phyloP scores from a whole-genome alignment of 768 basidiomycete genomes.

The Panaeolus papilionaceus region DNA sequence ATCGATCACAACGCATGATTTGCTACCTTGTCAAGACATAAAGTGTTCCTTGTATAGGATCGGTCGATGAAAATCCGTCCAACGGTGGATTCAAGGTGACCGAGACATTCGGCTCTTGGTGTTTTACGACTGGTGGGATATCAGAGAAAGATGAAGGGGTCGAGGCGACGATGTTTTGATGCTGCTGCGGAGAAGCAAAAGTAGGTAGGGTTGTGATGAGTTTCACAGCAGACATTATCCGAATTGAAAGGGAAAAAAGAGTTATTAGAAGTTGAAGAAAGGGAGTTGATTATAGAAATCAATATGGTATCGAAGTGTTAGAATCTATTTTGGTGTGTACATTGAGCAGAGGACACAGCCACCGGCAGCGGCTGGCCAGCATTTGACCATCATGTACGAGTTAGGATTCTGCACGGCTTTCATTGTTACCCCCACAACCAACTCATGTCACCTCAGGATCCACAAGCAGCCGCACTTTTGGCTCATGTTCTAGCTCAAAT shows the following conservation, averaged over 20 bases:
- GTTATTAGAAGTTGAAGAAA: background rate
- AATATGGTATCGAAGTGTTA: background rate
- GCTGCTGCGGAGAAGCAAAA: slow-evolving; percentile 64
- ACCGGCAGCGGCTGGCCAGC: slow-evolving; percentile 12
- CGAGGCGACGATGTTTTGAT: slow-evolving; percentile 67
- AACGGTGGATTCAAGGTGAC: slow-evolving; percentile 74
- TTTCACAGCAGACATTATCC: slow-evolving; percentile 45
- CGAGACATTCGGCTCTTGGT: slow-evolving; percentile 74
- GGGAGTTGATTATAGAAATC: background rate
- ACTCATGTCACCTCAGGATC: slow-evolving; percentile 40
- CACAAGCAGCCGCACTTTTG: slow-evolving; percentile 53
- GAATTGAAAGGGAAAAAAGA: background rate
- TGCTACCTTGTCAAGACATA: slow-evolving; percentile 86
- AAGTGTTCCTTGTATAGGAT: slow-evolving; percentile 66
- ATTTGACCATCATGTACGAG: slow-evolving; percentile 11
- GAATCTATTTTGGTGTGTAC: background rate
- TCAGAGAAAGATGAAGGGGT: slow-evolving; percentile 87
- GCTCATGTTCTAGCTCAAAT: slow-evolving; percentile 65
- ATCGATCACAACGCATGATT: background rate
- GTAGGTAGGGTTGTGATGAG: slow-evolving; percentile 43
- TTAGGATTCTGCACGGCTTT: background rate
- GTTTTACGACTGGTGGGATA: slow-evolving; percentile 83
- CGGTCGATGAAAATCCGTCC: slow-evolving; percentile 59
- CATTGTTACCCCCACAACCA: slow-evolving; percentile 8
- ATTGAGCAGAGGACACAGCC: slow-evolving; percentile 11